Base-by-base conservation (phyloP, 352 stramenopile genomes). In the Stramenopiles sp. region DNA sequence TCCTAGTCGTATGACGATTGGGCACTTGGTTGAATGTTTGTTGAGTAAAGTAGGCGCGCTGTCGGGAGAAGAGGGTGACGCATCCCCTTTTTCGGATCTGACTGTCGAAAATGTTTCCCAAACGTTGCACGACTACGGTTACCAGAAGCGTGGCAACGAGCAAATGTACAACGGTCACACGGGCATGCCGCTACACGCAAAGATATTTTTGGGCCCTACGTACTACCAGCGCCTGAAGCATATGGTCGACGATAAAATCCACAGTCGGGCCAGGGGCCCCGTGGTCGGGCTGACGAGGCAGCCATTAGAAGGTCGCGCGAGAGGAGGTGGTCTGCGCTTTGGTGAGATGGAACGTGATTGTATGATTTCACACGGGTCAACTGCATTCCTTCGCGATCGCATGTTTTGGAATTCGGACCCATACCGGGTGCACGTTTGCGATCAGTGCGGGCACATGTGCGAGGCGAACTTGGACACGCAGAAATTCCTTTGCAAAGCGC, bases 341-440 rank as follows among this genome's bases (percentile, higher is more conserved):
- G 96, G 96, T 76, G 96, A 99, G 80, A 99, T 99, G 96, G 96
- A 99, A 85, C 95, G 96, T 79, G 96, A 99, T 89, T 99, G 94
- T 82, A 82, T 99, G 73, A 97, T 99, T 78, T 96, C 93, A 1
- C 95, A 99, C 83, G 96, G 96, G 36, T 96, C 92, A 73, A 94
- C 95, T 68, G 34, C 37, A 18, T 98, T 99, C 83, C 89, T 99
- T 77, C 93, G 96, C 77, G 96, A 99, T 85, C 89, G 96, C 2
- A 88, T 99, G 79, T 99, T 99, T 78, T 90, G 91, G 76, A 98
- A 98, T 84, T 98, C 91, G 53, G 96, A 99, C 81, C 88, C 95
- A 37, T 99, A 99, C 84, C 87, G 92, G 53, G 94, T 98, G 68
- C 92, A 98, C 82, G 94, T 99, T 79, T 99, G 96, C 81, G 89